A percentile compares a stretch with the other conserved stretches of the same genome.
phyloP scores from a whole-genome alignment of 2,329 filamentous ascomycete species.

The Paracoccidioides lutzii region DNA sequence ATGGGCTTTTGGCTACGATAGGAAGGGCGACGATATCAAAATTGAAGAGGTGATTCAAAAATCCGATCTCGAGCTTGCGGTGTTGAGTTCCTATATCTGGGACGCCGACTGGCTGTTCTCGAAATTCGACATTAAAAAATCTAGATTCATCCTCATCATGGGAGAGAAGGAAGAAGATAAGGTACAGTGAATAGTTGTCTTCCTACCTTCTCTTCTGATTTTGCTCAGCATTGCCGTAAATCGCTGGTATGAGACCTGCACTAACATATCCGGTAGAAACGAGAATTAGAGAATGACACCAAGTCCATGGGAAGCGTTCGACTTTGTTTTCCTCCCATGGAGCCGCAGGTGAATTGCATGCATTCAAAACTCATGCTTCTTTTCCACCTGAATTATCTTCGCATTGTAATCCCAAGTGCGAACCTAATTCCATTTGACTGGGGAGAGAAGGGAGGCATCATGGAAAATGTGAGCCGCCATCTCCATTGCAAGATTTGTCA shows the following conservation, averaged over 20 bases:
- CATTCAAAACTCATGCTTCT: slow-evolving; percentile 89
- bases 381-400: slow-evolving; percentile 59
- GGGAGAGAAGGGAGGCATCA: slow-evolving; percentile 67
- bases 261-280: slow-evolving; percentile 18
- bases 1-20: slow-evolving; percentile 52
- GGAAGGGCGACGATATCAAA: slow-evolving; percentile 59
- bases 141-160: slow-evolving; percentile 53
- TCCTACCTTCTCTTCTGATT: not conserved
- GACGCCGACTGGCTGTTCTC: slow-evolving; percentile 65
- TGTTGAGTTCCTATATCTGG: slow-evolving; percentile 81
- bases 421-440: slow-evolving; percentile 81
- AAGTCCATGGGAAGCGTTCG: slow-evolving; percentile 42
- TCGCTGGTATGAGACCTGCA: not conserved
- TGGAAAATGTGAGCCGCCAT: slow-evolving; percentile 57
- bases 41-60: slow-evolving; percentile 77
- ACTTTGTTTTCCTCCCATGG: slow-evolving; percentile 71
- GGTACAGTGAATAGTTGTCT: slow-evolving; percentile 17
- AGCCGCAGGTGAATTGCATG: slow-evolving; percentile 59
- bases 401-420: slow-evolving; percentile 74
- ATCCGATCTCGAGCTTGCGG: slow-evolving; percentile 56
- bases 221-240: not conserved
- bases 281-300: slow-evolving; percentile 28
- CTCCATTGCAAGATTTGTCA: slow-evolving; percentile 8
- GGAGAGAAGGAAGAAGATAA: slow-evolving; percentile 41
- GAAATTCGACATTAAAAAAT: slow-evolving; percentile 51